A percentile compares a stretch with the other conserved stretches of the same genome.
These are phyloP conservation scores for Cladosporium sp. DNA, from an alignment of 2,329 filamentous ascomycete species.

Conservation along the genomic window DNA sequence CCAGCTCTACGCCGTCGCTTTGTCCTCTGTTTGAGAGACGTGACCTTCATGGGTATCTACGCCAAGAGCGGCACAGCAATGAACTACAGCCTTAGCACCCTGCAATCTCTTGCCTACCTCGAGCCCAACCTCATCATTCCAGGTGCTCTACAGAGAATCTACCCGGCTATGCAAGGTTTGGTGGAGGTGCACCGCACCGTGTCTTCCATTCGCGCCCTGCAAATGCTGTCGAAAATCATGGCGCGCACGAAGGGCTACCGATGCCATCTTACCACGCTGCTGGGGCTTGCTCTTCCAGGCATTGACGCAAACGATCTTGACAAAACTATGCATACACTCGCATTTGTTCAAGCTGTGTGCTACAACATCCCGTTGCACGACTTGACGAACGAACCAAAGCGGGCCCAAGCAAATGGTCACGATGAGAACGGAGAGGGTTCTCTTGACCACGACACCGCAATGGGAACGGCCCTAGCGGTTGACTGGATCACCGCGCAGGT, in stretches of 20 bases:
- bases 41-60: slow-evolving; percentile 97
- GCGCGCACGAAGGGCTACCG: slow-evolving; percentile 91
- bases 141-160: slow-evolving; percentile 90
- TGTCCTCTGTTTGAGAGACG: slow-evolving; percentile 82
- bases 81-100: slow-evolving; percentile 82
- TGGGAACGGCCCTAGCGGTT: slow-evolving; percentile 67
- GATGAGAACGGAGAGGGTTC: slow-evolving; percentile 61
- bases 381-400: slow-evolving; percentile 56
- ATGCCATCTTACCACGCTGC: slow-evolving; percentile 88
- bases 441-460: slow-evolving; percentile 7
- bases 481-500: slow-evolving; percentile 94
- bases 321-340: slow-evolving; percentile 91
- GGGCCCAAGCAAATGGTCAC: neutral
- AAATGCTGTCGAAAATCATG: slow-evolving; percentile 89
- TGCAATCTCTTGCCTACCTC: slow-evolving; percentile 84
- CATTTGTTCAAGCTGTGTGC: slow-evolving; percentile 91
- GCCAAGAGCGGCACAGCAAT: slow-evolving; percentile 91
- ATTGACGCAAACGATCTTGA: slow-evolving; percentile 97
- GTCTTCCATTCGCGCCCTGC: slow-evolving; percentile 84
- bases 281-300: slow-evolving; percentile 89
- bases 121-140: slow-evolving; percentile 90
- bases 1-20: slow-evolving; percentile 82
- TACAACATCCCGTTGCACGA: slow-evolving; percentile 94
- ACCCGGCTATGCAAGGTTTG: slow-evolving; percentile 91
- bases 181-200: slow-evolving; percentile 97